Evolutionary conservation across 257 asterid species (phyloP), one percentile per base, ranked within the genome.

Genomic region (Nicotiana benthamiana): DNA sequence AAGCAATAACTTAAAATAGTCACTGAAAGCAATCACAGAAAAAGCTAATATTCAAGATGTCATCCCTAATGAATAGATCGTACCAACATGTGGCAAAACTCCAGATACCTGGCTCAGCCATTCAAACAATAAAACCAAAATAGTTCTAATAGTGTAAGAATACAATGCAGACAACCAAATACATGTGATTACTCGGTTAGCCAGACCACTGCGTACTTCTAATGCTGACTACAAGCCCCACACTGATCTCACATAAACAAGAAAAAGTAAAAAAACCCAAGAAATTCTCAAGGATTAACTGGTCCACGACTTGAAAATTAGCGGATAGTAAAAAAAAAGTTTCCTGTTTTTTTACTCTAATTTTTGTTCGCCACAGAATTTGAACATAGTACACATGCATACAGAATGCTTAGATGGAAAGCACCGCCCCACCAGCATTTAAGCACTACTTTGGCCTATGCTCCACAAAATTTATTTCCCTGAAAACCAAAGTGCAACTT

Each of bases 351-450:
- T 34, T 7, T 34, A 34, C 1, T 34, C 40, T 5, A 34, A 34
- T 5, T 34, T 6, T 36, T 36, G 46, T 36, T 36, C 1, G 10
- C 10, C 9, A 36, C 10, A 2, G 12, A 40, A 40, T 40, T 9
- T 2, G 3, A 1, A 40, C 48, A 40, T 12, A 40, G 48, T 40
- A 40, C 48, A 40, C 1, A 40, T 2, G 48, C 48, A 9, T 40
- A 43, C 77, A 20, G 77, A 70, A 43, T 17, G 59, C 77, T 36
- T 32, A 64, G 78, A 82, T 74, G 79, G 84, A 74, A 77, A n/a
- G 79, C 79, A 74, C 79, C 79, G 87, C 62, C 90, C 92, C 89
- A 82, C 87, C 88, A 80, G 77, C 83, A 74, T 80, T 77, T 64
- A 74, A 77, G 68, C 80, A 81, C 87, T 85, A 80, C 77, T 66